These are phyloP conservation scores for Acarospora socialis DNA, from an alignment of 2,329 filamentous ascomycete genomes.

Conservation along the genomic window DNA sequence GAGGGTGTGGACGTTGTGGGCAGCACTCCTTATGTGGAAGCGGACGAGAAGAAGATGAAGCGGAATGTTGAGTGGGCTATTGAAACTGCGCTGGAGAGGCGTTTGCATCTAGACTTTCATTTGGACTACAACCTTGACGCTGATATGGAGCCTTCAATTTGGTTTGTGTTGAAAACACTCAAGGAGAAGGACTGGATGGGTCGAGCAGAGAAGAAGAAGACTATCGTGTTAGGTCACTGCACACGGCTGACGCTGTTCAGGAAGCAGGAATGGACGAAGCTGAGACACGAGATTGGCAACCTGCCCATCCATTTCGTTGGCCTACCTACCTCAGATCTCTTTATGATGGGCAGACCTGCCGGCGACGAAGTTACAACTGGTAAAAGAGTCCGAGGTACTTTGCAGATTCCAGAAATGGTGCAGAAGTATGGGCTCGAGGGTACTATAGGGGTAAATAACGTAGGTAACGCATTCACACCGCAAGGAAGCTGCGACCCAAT, in stretches of 20 bases:
- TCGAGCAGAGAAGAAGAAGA: constrained; percentile 26
- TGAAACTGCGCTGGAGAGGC: constrained; percentile 34
- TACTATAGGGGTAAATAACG: constrained; percentile 54
- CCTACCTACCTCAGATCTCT: constrained; percentile 46
- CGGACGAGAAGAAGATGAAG: constrained; percentile 31
- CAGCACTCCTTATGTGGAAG: constrained; percentile 57
- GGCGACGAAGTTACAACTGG: constrained; percentile 15
- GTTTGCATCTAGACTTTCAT: constrained; percentile 53
- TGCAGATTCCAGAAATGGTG: constrained; percentile 48
- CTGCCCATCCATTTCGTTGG: constrained; percentile 54
- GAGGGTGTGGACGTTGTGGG: constrained; percentile 45
- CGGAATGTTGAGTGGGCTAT: constrained; percentile 52
- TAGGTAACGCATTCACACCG: constrained; percentile 62
- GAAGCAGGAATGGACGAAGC: constrained; percentile 32
- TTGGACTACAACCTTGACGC: constrained; percentile 53
- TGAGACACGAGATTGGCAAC: constrained; percentile 34
- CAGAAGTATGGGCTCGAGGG: constrained; percentile 42
- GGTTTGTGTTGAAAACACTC: constrained; percentile 39
- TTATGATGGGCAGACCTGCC: constrained; percentile 14
- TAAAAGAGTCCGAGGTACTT: constrained; percentile 40
- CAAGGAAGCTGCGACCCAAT: constrained; percentile 54
- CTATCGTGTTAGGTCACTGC: constrained; percentile 52
- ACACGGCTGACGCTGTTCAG: constrained; percentile 48
- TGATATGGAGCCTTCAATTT: constrained; percentile 36
- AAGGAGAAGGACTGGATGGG: constrained; percentile 36